These are phyloP conservation scores for Tardiomyces blankii DNA, from an alignment of 1,139 yeast species.

Conservation along the genomic window DNA sequence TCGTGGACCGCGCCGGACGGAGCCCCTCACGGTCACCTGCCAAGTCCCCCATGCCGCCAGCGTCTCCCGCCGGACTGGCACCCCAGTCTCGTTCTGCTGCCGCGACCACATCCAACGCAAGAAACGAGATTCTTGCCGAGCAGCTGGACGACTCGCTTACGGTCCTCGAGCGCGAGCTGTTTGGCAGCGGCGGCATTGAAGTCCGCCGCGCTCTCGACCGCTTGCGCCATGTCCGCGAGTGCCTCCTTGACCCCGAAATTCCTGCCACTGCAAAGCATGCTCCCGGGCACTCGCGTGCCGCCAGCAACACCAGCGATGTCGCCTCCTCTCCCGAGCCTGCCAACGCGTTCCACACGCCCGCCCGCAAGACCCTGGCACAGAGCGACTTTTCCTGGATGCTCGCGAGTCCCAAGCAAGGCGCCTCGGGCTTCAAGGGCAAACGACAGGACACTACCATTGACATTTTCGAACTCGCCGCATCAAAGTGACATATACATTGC, in stretches of 20 bases:
- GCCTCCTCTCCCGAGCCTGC: not conserved
- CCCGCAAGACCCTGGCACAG: constrained; percentile 7
- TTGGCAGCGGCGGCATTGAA: not conserved
- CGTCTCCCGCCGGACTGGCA: not conserved
- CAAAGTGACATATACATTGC: too few relatives aligned
- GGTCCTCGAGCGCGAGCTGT: not conserved
- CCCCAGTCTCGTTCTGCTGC: not conserved
- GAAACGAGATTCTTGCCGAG: not conserved
- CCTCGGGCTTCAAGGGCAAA: not conserved
- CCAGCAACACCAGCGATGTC: not conserved
- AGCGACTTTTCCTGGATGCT: constrained; percentile 12
- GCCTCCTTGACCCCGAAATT: not conserved
- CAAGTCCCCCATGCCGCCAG: not conserved
- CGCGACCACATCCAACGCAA: not conserved
- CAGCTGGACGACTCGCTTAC: not conserved
- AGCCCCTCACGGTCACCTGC: constrained; percentile 1
- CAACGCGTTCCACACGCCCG: constrained; percentile 2
- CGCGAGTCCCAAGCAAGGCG: constrained; percentile 1
- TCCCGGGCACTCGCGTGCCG: not conserved
- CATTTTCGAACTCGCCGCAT: not conserved
- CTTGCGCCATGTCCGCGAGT: not conserved
- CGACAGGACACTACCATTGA: not conserved
- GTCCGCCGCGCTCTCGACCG: not conserved
- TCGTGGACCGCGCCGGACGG: constrained; percentile 4
- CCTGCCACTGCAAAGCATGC: not conserved